phyloP scores from a whole-genome alignment of 768 basidiomycete species.

The Collybia sp. region DNA sequence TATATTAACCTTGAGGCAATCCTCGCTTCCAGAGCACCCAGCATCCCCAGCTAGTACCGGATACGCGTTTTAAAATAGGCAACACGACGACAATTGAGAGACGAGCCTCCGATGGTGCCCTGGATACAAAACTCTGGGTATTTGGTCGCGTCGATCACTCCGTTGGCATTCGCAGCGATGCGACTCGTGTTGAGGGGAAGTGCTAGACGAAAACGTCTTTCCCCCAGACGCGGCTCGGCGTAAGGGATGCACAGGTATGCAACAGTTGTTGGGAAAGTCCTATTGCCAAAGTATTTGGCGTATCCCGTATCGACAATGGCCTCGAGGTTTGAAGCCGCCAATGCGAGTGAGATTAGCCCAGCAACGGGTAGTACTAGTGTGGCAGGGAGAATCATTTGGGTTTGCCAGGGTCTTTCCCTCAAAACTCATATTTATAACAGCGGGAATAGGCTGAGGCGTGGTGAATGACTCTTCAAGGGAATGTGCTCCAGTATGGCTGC shows the following conservation, averaged over 20 bases:
- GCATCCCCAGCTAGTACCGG: conserved; percentile 42
- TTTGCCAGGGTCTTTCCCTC: too few relatives aligned
- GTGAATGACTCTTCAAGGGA: too few relatives aligned
- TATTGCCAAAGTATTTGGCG: conserved; percentile 51
- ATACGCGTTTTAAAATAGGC: background rate
- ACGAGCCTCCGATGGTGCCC: conserved; percentile 43
- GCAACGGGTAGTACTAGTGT: too few relatives aligned
- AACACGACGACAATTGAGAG: background rate
- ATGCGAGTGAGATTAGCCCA: too few relatives aligned
- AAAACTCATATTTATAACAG: too few relatives aligned
- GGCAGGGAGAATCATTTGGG: too few relatives aligned
- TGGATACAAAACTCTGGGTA: conserved; percentile 61
- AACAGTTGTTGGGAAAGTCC: conserved; percentile 44
- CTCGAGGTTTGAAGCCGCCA: too few relatives aligned
- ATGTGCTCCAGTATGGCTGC: too few relatives aligned
- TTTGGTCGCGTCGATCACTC: conserved; percentile 45
- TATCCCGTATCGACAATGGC: conserved; percentile 52
- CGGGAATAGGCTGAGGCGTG: too few relatives aligned
- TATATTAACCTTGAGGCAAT: conserved; percentile 65
- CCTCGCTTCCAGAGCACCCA: conserved; percentile 63
- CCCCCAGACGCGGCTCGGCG: conserved; percentile 52
- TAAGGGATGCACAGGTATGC: conserved; percentile 58
- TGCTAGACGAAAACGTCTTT: conserved; percentile 48
- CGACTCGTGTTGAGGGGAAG: conserved; percentile 46
- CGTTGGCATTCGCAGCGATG: conserved; percentile 27